phyloP scores from a whole-genome alignment of 495 filamentous ascomycete species.

The Achaetomiella virescens region DNA sequence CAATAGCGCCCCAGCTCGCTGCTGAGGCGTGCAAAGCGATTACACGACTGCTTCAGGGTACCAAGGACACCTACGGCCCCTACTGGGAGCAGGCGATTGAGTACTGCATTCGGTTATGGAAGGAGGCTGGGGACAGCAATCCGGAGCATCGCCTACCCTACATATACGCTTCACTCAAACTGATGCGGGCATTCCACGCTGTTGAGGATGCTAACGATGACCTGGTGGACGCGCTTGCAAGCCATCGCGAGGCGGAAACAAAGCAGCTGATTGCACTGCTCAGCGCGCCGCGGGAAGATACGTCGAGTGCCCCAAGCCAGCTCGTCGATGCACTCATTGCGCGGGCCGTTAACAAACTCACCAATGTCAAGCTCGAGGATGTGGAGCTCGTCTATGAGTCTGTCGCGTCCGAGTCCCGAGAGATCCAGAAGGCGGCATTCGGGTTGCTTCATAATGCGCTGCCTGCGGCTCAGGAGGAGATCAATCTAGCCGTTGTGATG shows the following conservation, averaged over 20 bases:
- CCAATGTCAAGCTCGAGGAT: constrained; percentile 33
- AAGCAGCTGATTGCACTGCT: constrained; percentile 58
- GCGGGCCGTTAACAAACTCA: constrained; percentile 54
- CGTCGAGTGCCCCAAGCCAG: constrained; percentile 31
- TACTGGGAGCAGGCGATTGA: constrained; percentile 71
- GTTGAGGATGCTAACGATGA: constrained; percentile 76
- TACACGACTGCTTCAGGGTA: constrained; percentile 57
- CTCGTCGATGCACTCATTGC: constrained; percentile 65
- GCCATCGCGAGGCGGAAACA: constrained; percentile 43
- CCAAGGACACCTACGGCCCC: constrained; percentile 72
- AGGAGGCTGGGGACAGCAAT: constrained; percentile 31
- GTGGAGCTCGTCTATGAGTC: constrained; percentile 51
- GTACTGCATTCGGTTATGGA: constrained; percentile 52
- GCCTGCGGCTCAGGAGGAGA: constrained; percentile 67
- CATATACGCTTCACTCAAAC: constrained; percentile 62
- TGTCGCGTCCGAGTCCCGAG: constrained; percentile 65
- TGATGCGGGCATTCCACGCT: constrained; percentile 55
- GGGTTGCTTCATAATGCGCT: constrained; percentile 71
- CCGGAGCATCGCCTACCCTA: constrained; percentile 46
- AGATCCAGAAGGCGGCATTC: constrained; percentile 76
- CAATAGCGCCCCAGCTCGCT: constrained; percentile 44
- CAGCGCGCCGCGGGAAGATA: constrained; percentile 34
- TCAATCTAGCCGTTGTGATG: constrained; percentile 74
- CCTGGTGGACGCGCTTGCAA: constrained; percentile 63
- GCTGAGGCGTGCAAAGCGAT: constrained; percentile 60